phyloP scores from a whole-genome alignment of 2,329 filamentous ascomycete genomes.

The Epichloe glyceriae region DNA sequence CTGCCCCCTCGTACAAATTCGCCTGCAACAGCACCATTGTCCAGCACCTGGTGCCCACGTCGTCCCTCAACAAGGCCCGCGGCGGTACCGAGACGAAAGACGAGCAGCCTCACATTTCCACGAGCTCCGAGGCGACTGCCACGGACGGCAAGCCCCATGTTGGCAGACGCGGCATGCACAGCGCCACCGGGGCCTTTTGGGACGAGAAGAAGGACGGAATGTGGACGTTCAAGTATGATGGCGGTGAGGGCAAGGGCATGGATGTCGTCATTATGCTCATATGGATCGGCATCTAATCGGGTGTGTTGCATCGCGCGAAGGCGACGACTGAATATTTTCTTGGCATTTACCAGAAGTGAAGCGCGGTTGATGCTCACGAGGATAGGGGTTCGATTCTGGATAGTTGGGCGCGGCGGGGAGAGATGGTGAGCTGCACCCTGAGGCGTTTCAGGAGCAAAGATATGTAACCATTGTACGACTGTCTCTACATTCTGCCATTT shows the following conservation, averaged over 20 bases:
- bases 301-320: background rate
- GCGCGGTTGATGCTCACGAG: background rate
- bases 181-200: conserved; percentile 75
- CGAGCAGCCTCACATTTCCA: conserved; percentile 41
- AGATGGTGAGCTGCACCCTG: background rate
- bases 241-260: conserved; percentile 51
- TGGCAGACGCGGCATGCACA: conserved; percentile 82
- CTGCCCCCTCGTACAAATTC: conserved; percentile 69
- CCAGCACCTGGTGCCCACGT: conserved; percentile 69
- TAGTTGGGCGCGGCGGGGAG: background rate
- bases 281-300: conserved; percentile 55
- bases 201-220: conserved; percentile 84
- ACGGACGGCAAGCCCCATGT: conserved; percentile 58
- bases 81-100: conserved; percentile 33
- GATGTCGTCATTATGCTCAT: conserved; percentile 62
- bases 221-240: conserved; percentile 80
- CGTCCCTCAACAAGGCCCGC: conserved; percentile 47
- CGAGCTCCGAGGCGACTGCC: conserved; percentile 39
- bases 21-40: conserved; percentile 97
- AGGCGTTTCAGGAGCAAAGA: conserved; percentile 5
- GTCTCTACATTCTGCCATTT: background rate
- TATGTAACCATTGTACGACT: background rate
- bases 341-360: background rate
- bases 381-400: background rate
- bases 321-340: background rate